These are phyloP conservation scores for Hirsutella thompsonii DNA, from an alignment of 2,329 filamentous ascomycete species.

Conservation along the genomic window DNA sequence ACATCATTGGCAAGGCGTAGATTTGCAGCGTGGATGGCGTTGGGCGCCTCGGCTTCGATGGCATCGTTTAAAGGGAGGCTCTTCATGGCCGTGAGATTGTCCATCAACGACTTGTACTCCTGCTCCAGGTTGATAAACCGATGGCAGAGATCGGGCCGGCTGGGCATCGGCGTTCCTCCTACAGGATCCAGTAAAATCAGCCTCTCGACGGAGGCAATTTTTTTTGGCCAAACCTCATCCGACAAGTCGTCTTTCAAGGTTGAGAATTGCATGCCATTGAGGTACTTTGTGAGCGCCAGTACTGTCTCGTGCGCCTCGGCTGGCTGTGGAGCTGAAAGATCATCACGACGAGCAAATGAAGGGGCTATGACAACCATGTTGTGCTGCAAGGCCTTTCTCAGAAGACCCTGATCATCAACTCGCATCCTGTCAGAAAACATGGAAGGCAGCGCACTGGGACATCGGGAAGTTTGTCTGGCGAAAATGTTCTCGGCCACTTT, in stretches of 20 bases:
- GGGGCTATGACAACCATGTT: conserved; percentile 25
- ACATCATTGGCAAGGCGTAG: conserved; percentile 58
- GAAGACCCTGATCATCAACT: conserved; percentile 17
- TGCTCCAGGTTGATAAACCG: conserved; percentile 85
- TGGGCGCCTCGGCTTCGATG: conserved; percentile 13
- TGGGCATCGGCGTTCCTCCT: conserved; percentile 65
- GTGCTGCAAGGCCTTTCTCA: conserved; percentile 18
- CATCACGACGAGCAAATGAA: conserved; percentile 27
- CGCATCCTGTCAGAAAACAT: conserved; percentile 13
- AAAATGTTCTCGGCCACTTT: conserved; percentile 45
- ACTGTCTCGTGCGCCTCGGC: conserved; percentile 49
- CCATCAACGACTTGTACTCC: conserved; percentile 60
- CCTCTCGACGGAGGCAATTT: conserved; percentile 58
- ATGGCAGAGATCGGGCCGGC: conserved; percentile 21
- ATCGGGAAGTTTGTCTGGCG: conserved; percentile 2
- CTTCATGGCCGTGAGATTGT: conserved; percentile 36
- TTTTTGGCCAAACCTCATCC: conserved; percentile 25
- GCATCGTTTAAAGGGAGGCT: conserved; percentile 15
- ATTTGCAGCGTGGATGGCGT: conserved; percentile 49
- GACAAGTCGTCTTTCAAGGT: conserved; percentile 6
- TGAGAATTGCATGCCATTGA: conserved; percentile 50
- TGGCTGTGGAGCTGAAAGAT: conserved; percentile 23
- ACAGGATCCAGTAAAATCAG: conserved; percentile 80
- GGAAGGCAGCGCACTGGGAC: conserved; percentile 4
- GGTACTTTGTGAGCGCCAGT: conserved; percentile 62